phyloP scores from a whole-genome alignment of 805 yeast genomes.

The Yamadazyma philogaea region DNA sequence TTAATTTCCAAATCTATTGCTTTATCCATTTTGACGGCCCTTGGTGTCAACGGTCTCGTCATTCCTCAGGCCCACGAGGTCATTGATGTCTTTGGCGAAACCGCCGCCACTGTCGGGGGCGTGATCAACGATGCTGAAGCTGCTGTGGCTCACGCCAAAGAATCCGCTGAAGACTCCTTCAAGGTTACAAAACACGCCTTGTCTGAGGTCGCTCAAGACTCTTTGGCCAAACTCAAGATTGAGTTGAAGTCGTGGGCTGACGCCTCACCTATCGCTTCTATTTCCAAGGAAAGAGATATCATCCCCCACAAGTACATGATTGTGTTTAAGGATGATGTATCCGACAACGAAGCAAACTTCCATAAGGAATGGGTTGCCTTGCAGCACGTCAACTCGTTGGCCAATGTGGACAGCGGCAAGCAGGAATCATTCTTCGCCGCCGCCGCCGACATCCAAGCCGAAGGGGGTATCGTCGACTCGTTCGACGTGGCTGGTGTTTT shows the following conservation, averaged over 20 bases:
- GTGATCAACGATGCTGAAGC: constrained; percentile 4
- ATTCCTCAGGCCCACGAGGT: constrained; percentile 53
- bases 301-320: constrained; percentile 80
- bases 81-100: constrained; percentile 32
- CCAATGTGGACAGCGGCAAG: constrained; percentile 21
- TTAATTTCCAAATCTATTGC: constrained; percentile 42
- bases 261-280: constrained; percentile 48
- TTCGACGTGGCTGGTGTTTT: constrained; percentile 58
- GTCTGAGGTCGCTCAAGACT: constrained; percentile 1
- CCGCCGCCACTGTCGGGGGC: constrained; percentile 10
- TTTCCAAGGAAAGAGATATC: constrained; percentile 39
- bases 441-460: constrained; percentile 22
- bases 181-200: background rate
- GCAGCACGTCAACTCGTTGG: constrained; percentile 46
- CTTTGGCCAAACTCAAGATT: constrained; percentile 8
- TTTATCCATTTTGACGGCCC: constrained; percentile 38
- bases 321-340: constrained; percentile 68
- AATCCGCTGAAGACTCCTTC: constrained; percentile 4
- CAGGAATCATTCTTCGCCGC: constrained; percentile 38
- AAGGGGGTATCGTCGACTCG: constrained; percentile 57
- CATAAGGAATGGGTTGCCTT: constrained; percentile 67
- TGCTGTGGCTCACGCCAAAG: constrained; percentile 7
- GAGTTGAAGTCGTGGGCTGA: constrained; percentile 9
- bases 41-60: constrained; percentile 49
- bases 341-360: constrained; percentile 51